These are phyloP conservation scores for Mortierella sp. DNA, from an alignment of 371 early-diverging fungal species.

Conservation along the genomic window DNA sequence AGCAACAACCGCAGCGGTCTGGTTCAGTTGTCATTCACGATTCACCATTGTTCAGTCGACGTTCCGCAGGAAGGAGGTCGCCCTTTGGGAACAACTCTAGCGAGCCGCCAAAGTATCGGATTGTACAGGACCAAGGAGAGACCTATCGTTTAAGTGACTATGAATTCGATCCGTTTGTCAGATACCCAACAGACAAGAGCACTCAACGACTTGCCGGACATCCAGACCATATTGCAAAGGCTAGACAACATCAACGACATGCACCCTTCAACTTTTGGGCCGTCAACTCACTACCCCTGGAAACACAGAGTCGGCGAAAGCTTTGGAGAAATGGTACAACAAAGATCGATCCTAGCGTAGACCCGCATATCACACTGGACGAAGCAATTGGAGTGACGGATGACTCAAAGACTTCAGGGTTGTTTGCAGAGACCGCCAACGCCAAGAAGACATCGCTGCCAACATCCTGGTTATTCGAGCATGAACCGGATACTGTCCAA, in stretches of 20 bases:
- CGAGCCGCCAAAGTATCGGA: constrained; percentile 24
- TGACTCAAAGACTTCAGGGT: neutral
- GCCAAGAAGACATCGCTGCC: neutral
- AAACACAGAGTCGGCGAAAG: constrained; percentile 6
- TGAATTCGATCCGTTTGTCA: constrained; percentile 34
- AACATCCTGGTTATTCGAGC: neutral
- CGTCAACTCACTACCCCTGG: constrained; percentile 22
- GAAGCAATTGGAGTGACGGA: neutral
- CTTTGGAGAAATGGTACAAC: constrained; percentile 15
- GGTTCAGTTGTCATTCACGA: constrained; percentile 7
- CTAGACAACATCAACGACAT: neutral
- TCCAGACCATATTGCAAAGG: neutral
- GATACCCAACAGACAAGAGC: constrained; percentile 7
- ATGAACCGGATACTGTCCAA: constrained; percentile 2
- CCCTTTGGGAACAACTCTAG: constrained; percentile 4
- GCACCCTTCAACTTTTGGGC: constrained; percentile 16
- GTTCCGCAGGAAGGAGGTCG: constrained; percentile 13
- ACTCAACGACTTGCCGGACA: neutral
- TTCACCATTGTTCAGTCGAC: constrained; percentile 30
- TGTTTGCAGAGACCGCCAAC: neutral
- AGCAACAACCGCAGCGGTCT: neutral
- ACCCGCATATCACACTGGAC: constrained; percentile 15
- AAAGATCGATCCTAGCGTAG: neutral
- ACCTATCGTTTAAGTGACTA: neutral
- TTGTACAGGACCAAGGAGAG: constrained; percentile 14